phyloP scores from a whole-genome alignment of 2,329 filamentous ascomycete species.

The Fusarium coicis region DNA sequence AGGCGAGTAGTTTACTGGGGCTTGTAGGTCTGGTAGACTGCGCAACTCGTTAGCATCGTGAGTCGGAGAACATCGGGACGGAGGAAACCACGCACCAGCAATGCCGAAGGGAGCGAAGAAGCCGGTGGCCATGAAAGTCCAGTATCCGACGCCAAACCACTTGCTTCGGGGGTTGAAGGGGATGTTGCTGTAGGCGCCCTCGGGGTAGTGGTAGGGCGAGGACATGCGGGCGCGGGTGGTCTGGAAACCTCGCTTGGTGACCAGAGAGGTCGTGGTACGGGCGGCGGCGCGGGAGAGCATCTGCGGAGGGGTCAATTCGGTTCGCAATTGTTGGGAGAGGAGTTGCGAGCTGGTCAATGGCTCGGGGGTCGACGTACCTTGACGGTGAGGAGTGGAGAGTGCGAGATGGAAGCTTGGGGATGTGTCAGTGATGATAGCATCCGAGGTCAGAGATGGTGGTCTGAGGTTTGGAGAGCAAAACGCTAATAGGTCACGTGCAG shows the following conservation, averaged over 20 bases:
- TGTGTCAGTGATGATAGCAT: constrained; percentile 42
- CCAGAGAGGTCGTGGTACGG: constrained; percentile 73
- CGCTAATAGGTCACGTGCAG: constrained; percentile 40
- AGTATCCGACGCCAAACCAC: constrained; percentile 86
- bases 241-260: constrained; percentile 94
- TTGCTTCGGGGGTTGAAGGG: constrained; percentile 96
- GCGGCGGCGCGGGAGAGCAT: constrained; percentile 82
- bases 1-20: constrained; percentile 46
- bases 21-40: constrained; percentile 63
- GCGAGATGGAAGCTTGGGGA: constrained; percentile 42
- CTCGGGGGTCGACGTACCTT: constrained; percentile 40
- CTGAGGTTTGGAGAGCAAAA: constrained; percentile 47
- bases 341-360: constrained; percentile 4
- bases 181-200: constrained; percentile 93
- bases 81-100: constrained; percentile 61
- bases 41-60: constrained; percentile 34
- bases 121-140: constrained; percentile 71
- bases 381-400: constrained; percentile 44
- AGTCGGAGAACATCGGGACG: constrained; percentile 6
- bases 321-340: not conserved
- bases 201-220: constrained; percentile 98
- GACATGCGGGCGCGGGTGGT: constrained; percentile 85
- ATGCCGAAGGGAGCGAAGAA: constrained; percentile 73
- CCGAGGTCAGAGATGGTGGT: constrained; percentile 47
- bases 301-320: constrained; percentile 64